Evolutionary conservation across 192 early-diverging fungal species (phyloP).

Genomic region (Haplosporangium gracile): DNA sequence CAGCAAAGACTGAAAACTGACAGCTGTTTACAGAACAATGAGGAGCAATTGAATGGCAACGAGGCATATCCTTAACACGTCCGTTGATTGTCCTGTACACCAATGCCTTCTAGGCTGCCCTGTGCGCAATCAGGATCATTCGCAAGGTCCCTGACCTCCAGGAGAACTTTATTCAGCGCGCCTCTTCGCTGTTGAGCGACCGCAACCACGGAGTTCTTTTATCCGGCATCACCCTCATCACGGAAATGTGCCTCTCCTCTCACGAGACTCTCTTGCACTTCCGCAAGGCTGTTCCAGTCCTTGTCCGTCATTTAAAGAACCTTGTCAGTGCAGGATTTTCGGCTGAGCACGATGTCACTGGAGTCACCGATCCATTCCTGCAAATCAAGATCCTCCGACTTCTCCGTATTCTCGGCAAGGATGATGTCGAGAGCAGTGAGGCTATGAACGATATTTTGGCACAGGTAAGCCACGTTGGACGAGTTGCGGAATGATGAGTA

Average conservation of each 20-base stretch:
- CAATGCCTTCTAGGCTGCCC: conserved; percentile 78
- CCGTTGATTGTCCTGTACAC: not conserved
- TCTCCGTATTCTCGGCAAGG: conserved; percentile 87
- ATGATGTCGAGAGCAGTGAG: conserved; percentile 86
- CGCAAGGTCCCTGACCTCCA: conserved; percentile 93
- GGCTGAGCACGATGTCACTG: conserved; percentile 96
- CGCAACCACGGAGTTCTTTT: conserved; percentile 96
- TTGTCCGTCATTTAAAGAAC: conserved; percentile 91
- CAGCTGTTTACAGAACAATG: not conserved
- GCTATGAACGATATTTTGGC: conserved; percentile 98
- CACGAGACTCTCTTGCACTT: conserved; percentile 77
- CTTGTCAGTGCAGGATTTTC: conserved; percentile 89
- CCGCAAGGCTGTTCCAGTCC: conserved; percentile 82
- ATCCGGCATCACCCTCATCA: conserved; percentile 90
- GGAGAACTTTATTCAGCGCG: conserved; percentile 83
- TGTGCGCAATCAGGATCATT: conserved; percentile 92
- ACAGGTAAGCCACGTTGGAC: conserved; percentile 64
- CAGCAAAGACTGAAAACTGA: not conserved
- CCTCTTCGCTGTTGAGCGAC: conserved; percentile 85
- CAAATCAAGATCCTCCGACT: conserved; percentile 94
- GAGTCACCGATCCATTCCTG: conserved; percentile 97
- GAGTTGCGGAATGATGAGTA: too few species aligned
- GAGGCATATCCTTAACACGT: not conserved
- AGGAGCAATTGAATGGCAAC: not conserved
- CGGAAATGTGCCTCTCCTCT: conserved; percentile 87